These are phyloP conservation scores for Paramecium primaurelia DNA, from an alignment of 73 alveolate species.

Conservation along the genomic window DNA sequence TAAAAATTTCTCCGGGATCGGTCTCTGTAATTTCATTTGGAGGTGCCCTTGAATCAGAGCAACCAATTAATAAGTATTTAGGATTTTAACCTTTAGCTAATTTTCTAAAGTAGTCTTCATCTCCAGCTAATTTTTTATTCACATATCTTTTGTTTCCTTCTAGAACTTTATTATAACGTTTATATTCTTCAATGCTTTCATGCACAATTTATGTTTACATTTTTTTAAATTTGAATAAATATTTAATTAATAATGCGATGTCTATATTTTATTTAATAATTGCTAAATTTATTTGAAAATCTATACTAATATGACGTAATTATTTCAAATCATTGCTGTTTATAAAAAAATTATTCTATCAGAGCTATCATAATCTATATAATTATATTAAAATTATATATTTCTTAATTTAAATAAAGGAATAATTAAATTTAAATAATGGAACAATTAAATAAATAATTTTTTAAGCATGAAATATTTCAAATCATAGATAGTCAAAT, in stretches of 20 bases:
- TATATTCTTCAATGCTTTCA: background rate
- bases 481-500: background rate
- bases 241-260: background rate
- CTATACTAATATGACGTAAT: background rate
- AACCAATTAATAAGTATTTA: slow-evolving; percentile 58
- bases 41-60: slow-evolving; percentile 61
- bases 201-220: background rate
- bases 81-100: slow-evolving; percentile 55
- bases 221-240: background rate
- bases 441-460: background rate
- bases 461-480: background rate
- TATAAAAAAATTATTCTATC: no score
- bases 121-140: background rate
- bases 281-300: background rate
- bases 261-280: background rate
- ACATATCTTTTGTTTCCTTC: slow-evolving; percentile 18
- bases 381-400: no score
- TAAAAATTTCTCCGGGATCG: slow-evolving; percentile 59
- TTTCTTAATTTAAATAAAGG: no score
- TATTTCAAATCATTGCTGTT: background rate
- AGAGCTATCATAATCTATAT: no score
- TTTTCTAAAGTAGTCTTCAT: slow-evolving; percentile 34
- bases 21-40: slow-evolving; percentile 55
- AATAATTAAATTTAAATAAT: no score
- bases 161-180: background rate